phyloP scores from a whole-genome alignment of 2,329 filamentous ascomycete genomes.

The Trichoderma sp. region DNA sequence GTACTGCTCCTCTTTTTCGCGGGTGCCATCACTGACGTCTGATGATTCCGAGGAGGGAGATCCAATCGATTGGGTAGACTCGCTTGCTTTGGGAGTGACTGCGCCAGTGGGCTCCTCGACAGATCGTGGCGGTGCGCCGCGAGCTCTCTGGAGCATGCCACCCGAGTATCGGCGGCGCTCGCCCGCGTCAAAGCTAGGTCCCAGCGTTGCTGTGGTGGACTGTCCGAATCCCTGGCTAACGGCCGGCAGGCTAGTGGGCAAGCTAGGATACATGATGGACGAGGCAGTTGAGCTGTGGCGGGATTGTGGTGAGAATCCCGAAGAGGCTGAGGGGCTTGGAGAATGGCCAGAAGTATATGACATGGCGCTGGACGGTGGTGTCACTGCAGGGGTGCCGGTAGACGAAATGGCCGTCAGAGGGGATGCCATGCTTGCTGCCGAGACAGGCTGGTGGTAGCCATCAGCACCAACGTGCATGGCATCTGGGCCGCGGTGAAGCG shows the following conservation, averaged over 20 bases:
- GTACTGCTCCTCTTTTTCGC: slow-evolving; percentile 60
- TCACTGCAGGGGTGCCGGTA: slow-evolving; percentile 71
- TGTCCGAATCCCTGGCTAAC: slow-evolving; percentile 69
- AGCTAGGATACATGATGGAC: slow-evolving; percentile 69
- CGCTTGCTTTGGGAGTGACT: slow-evolving; percentile 44
- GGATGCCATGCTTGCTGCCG: slow-evolving; percentile 57
- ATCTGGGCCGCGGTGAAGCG: slow-evolving; percentile 38
- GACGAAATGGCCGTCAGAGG: slow-evolving; percentile 58
- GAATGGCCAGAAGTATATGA: slow-evolving; percentile 78
- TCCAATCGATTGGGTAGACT: slow-evolving; percentile 45
- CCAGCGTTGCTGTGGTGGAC: slow-evolving; percentile 68
- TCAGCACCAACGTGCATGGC: slow-evolving; percentile 36
- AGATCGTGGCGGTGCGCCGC: slow-evolving; percentile 32
- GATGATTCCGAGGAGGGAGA: slow-evolving; percentile 58
- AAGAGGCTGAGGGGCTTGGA: slow-evolving; percentile 62
- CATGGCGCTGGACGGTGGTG: slow-evolving; percentile 70
- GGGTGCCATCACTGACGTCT: slow-evolving; percentile 49
- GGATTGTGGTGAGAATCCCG: slow-evolving; percentile 65
- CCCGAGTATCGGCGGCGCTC: slow-evolving; percentile 65
- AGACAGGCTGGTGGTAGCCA: slow-evolving; percentile 38
- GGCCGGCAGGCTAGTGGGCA: slow-evolving; percentile 54
- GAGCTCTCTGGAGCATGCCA: slow-evolving; percentile 62
- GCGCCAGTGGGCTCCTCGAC: slow-evolving; percentile 37
- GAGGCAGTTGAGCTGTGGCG: slow-evolving; percentile 59
- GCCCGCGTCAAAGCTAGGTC: slow-evolving; percentile 61